Percentiles rank a stretch among this genome's conserved stretches.
These are phyloP conservation scores for Sergeia podlipaevii DNA, from an alignment of 208 protist genomes.

Conservation along the genomic window DNA sequence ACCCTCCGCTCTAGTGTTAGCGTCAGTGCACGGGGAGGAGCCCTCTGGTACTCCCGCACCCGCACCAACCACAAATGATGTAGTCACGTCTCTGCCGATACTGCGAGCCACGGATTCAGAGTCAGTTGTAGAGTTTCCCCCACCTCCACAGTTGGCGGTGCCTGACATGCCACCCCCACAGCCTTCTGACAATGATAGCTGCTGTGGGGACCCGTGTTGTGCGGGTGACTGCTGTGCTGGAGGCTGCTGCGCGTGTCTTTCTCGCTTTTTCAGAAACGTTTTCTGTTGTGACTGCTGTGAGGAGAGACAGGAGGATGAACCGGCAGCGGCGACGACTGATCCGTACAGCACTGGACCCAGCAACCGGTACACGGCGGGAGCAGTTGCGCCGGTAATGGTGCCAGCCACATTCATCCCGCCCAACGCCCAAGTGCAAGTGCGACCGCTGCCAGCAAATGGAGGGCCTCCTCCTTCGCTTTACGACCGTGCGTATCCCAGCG, in stretches of 20 bases:
- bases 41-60: no score
- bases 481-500: no score
- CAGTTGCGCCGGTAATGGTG: constrained; percentile 2
- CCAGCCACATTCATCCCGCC: no score
- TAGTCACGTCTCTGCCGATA: no score
- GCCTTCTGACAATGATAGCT: constrained; percentile 4
- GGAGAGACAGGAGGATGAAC: background rate
- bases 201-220: constrained; percentile 11
- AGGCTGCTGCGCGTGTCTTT: constrained; percentile 17
- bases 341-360: background rate
- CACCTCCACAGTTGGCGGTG: constrained; percentile 35
- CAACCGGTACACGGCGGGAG: background rate
- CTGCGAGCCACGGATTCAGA: constrained; percentile 11
- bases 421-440: no score
- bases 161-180: constrained; percentile 50
- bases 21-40: no score
- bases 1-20: no score
- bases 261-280: constrained; percentile 17
- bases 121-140: constrained; percentile 55
- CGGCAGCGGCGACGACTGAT: background rate
- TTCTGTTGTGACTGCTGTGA: constrained; percentile 30
- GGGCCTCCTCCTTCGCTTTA: no score
- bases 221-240: constrained; percentile 9
- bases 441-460: no score
- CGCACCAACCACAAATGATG: no score